Evolutionary conservation across 768 basidiomycete genomes (phyloP).

Genomic region (Mycena amicta): DNA sequence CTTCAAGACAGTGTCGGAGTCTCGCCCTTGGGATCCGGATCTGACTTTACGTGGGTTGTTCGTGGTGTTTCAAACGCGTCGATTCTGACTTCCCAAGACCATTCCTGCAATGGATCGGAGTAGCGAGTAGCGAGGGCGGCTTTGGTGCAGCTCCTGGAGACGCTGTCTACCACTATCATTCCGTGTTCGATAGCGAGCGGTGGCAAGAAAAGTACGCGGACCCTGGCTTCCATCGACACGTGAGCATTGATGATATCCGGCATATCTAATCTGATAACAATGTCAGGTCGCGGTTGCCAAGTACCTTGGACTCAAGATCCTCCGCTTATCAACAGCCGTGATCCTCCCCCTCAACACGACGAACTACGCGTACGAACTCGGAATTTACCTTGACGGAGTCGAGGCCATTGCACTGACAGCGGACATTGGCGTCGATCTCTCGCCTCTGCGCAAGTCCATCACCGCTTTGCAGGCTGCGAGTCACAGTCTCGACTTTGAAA

Average conservation of each 20-base stretch:
- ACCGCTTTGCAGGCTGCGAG: slow-evolving; percentile 42
- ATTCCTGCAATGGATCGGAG: slow-evolving; percentile 28
- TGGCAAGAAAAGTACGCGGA: slow-evolving; percentile 82
- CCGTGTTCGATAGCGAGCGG: slow-evolving; percentile 69
- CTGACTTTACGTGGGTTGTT: slow-evolving; percentile 70
- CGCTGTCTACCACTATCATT: slow-evolving; percentile 76
- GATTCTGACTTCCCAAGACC: slow-evolving; percentile 20
- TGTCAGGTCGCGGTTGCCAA: slow-evolving; percentile 60
- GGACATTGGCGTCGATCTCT: slow-evolving; percentile 34
- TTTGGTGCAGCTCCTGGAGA: slow-evolving; percentile 48
- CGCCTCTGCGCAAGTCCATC: slow-evolving; percentile 42
- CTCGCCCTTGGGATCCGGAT: slow-evolving; percentile 61
- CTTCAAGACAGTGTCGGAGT: slow-evolving; percentile 34
- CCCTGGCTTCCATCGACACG: slow-evolving; percentile 70
- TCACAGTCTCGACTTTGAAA: slow-evolving; percentile 47
- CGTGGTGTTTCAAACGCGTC: background rate
- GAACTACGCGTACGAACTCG: slow-evolving; percentile 60
- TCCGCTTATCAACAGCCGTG: slow-evolving; percentile 57
- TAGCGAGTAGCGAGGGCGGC: slow-evolving; percentile 49
- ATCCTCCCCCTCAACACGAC: slow-evolving; percentile 71
- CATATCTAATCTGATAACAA: background rate
- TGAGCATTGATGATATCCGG: slow-evolving; percentile 27
- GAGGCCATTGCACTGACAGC: slow-evolving; percentile 42
- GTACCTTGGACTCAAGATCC: slow-evolving; percentile 53
- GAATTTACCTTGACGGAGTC: slow-evolving; percentile 55